Conservation (phyloP, 192 early-diverging fungal genomes). For the Dissophora ornata region DNA sequence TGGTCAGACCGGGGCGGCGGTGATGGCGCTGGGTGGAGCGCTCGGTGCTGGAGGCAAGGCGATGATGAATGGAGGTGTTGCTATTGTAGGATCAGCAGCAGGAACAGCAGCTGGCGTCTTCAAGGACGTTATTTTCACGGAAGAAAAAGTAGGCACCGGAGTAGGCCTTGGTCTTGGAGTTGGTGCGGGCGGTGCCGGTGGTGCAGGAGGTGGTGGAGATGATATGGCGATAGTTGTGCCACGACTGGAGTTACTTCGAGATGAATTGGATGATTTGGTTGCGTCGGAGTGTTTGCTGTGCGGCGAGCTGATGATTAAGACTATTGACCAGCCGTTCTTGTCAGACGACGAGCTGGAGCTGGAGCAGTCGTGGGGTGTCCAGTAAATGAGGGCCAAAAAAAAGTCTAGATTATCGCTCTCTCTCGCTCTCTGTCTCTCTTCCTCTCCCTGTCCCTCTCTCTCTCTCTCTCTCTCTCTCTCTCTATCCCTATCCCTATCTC, state of each 20-base stretch:
- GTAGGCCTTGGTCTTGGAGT: constrained; percentile 23
- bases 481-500: no score
- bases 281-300: constrained; percentile 92
- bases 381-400: constrained; percentile 30
- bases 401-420: not conserved
- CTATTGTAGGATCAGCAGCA: constrained; percentile 50
- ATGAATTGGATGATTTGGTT: constrained; percentile 60
- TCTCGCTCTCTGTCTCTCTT: no score
- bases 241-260: constrained; percentile 58
- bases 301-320: constrained; percentile 94
- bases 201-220: constrained; percentile 41
- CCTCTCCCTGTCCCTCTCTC: no score
- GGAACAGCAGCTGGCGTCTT: constrained; percentile 57
- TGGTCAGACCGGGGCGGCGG: constrained; percentile 50
- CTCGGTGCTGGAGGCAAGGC: constrained; percentile 47
- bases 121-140: constrained; percentile 59
- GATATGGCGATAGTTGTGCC: constrained; percentile 61
- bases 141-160: constrained; percentile 5
- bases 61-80: constrained; percentile 48
- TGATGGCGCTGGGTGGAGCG: constrained; percentile 46
- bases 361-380: constrained; percentile 74
- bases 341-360: constrained; percentile 62
- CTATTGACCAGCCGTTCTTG: constrained; percentile 86
- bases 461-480: no score
- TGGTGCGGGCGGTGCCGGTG: not conserved